Percentiles rank a stretch among this genome's conserved stretches.
phyloP scores from a whole-genome alignment of 1,284 basidiomycete species.

The Neotropicomus parvogracilis region DNA sequence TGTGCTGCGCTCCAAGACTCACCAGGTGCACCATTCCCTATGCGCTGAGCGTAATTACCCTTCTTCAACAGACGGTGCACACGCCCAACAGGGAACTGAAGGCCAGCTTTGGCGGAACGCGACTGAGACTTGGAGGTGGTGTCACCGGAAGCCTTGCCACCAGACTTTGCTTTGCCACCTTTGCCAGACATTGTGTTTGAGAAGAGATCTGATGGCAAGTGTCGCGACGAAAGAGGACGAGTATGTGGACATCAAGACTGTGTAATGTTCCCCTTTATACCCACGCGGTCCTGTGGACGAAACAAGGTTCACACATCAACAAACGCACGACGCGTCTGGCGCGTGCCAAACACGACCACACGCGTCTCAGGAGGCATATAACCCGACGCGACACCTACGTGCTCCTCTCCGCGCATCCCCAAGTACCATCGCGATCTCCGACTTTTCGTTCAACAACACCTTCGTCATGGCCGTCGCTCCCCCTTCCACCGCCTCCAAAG shows the following conservation, averaged over 20 bases:
- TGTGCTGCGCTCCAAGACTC: constrained; percentile 12
- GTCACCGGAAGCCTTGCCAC: constrained; percentile 50
- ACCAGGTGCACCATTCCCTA: constrained; percentile 60
- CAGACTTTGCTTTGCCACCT: constrained; percentile 57
- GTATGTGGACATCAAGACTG: constrained; percentile 5
- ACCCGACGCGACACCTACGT: constrained; percentile 7
- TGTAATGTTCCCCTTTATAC: constrained; percentile 29
- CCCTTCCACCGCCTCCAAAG: constrained; percentile 74
- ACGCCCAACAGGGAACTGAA: constrained; percentile 82
- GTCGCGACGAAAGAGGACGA: constrained; percentile 2
- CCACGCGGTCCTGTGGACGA: constrained; percentile 4
- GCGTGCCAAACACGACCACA: constrained; percentile 43
- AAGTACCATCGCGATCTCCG: not conserved
- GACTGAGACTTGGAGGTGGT: constrained; percentile 54
- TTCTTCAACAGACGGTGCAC: constrained; percentile 75
- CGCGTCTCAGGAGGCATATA: constrained; percentile 31
- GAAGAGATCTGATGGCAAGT: not conserved
- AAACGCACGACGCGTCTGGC: constrained; percentile 32
- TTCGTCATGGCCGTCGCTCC: constrained; percentile 26
- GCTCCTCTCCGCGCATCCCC: constrained; percentile 9
- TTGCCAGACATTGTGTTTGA: constrained; percentile 46
- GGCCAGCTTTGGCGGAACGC: constrained; percentile 81
- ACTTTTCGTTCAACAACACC: constrained; percentile 42
- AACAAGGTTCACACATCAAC: constrained; percentile 37
- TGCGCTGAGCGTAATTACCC: constrained; percentile 69